Percentiles rank a stretch among this genome's conserved stretches.
Conservation (phyloP, 306 rosid genomes). For the Alnus rubra region DNA sequence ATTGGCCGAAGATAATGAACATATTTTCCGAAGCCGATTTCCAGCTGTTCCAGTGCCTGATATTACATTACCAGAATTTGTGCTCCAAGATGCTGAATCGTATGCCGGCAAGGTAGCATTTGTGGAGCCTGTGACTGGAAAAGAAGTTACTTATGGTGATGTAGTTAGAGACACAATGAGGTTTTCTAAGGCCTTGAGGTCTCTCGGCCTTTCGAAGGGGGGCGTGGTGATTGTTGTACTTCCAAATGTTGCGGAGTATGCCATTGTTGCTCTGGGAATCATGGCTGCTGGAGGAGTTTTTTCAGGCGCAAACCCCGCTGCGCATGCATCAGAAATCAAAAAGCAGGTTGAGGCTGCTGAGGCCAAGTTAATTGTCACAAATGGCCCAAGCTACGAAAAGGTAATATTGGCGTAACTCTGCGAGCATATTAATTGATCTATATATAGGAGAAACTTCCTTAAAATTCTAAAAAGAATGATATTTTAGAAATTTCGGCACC, state of each 20-base stretch:
- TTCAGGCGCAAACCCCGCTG: constrained; percentile 81
- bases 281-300: constrained; percentile 89
- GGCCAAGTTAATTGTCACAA: constrained; percentile 71
- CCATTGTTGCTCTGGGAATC: constrained; percentile 72
- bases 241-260: constrained; percentile 84
- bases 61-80: constrained; percentile 75
- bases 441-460: too few relatives aligned
- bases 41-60: constrained; percentile 61
- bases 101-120: constrained; percentile 79
- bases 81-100: constrained; percentile 60
- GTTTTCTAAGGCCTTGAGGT: constrained; percentile 71
- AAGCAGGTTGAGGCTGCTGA: constrained; percentile 74
- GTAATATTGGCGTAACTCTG: constrained; percentile 21
- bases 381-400: constrained; percentile 63
- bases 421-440: too few relatives aligned
- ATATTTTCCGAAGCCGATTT: constrained; percentile 58
- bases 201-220: constrained; percentile 77
- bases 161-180: constrained; percentile 59
- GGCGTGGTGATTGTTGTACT: constrained; percentile 77
- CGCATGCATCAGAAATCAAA: constrained; percentile 72
- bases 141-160: constrained; percentile 58
- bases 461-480: too few relatives aligned
- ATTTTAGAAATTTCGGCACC: too few relatives aligned
- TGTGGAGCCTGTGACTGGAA: constrained; percentile 77
- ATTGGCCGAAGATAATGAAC: constrained; percentile 39